Conservation (phyloP, 345 rosid species). For the Brassica incana region DNA sequence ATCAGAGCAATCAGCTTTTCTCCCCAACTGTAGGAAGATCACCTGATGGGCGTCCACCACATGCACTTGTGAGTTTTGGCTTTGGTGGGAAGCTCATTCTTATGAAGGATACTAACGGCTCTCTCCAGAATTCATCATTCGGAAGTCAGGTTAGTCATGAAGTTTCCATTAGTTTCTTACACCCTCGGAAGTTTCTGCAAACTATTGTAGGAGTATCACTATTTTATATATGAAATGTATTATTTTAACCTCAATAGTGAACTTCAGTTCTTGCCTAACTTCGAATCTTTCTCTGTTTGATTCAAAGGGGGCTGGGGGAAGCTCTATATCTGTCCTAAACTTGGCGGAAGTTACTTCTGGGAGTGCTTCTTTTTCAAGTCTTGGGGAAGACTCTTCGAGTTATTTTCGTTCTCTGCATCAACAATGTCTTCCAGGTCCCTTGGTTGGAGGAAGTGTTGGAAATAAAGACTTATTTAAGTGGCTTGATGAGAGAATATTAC, state of each 20-base stretch:
- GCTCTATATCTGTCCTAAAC: conserved; percentile 67
- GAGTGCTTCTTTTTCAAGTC: conserved; percentile 41
- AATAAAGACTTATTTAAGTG: conserved; percentile 89
- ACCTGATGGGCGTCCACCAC: conserved; percentile 94
- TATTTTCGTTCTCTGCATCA: conserved; percentile 73
- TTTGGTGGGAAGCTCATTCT: conserved; percentile 94
- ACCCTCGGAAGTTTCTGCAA: neutral
- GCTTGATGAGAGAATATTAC: conserved; percentile 80
- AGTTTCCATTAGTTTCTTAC: conserved; percentile 5
- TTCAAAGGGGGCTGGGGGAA: conserved; percentile 59
- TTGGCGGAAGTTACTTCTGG: conserved; percentile 67
- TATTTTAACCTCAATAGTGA: neutral
- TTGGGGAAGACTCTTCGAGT: conserved; percentile 46
- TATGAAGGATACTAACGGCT: conserved; percentile 56
- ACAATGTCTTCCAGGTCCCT: conserved; percentile 84
- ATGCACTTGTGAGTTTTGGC: conserved; percentile 91
- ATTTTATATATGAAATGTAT: neutral
- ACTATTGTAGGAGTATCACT: neutral
- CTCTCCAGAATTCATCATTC: conserved; percentile 53
- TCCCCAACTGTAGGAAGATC: conserved; percentile 61
- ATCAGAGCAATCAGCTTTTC: conserved; percentile 60
- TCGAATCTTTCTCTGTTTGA: conserved; percentile 36
- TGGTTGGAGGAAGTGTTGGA: conserved; percentile 92
- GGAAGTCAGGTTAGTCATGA: conserved; percentile 69
- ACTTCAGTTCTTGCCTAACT: neutral